Base-by-base conservation (phyloP, 306 rosid genomes). In the Rosa chinensis region DNA sequence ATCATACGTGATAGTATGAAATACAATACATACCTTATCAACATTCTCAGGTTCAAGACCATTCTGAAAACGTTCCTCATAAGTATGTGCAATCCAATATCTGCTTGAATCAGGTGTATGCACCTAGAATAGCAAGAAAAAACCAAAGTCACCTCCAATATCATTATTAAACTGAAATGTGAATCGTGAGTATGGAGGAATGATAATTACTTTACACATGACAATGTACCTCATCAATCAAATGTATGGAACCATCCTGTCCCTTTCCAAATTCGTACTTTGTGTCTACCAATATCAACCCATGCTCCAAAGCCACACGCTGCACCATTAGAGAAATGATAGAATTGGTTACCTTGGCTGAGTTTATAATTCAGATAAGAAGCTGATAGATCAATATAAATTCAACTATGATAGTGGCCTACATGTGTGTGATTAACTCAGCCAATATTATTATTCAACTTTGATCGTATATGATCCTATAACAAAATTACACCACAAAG, bases 81-180 rank as follows among this genome's bases (percentile, higher is more conserved):
- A 95, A 73, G 98, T 89, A 84, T 81, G 79, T 61, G 97, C 92
- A 82, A 95, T 90, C 99, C 99, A 95, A 84, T 95, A 91, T 86
- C 98, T 91, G 78, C 99, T 95, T 64, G 98, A 92, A 88, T 95
- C 98, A 18, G 99, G 99, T 52, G 99, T 95, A 82, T 95, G 99
- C 70, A 95, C 96, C 99, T 95, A 77, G 37, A 78, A 75, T 80
- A 28, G 72, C 75, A 71, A 75, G 0, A 25, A 71, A 25, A 70
- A 47, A 56, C 16, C 58, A 21, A 40, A 68, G 74, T 11, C 18
- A 72, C 9, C 70, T 84, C 85, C 70, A n/a, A 63, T 66, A 71
- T 77, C 55, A 76, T 74, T 2, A 47, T 71, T 35, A 55, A 43
- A 75, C 13, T 28, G 9, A 13, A 10, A 84, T 55, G 77, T 56